Conservation (phyloP, 1,284 basidiomycete genomes). For the Porogramme epimiltina region DNA sequence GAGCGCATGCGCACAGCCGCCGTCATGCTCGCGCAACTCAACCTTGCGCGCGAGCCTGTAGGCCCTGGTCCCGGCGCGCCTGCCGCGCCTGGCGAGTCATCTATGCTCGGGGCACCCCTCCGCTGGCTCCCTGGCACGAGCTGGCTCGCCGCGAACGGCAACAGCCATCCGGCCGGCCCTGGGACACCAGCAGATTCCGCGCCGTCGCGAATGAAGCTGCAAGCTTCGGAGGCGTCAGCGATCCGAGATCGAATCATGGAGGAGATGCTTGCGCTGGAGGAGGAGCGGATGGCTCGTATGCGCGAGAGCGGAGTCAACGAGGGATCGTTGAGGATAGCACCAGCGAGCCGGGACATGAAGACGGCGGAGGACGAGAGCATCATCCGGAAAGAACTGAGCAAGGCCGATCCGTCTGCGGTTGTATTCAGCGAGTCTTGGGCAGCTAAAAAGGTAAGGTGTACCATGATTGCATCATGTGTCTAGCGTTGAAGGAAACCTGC, state of each 20-base stretch:
- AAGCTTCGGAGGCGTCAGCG: slow-evolving; percentile 80
- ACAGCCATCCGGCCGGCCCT: slow-evolving; percentile 33
- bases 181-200: slow-evolving; percentile 23
- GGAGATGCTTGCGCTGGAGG: slow-evolving; percentile 97
- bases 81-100: slow-evolving; percentile 28
- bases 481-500: background rate
- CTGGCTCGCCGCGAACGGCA: slow-evolving; percentile 29
- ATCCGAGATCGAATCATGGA: slow-evolving; percentile 98
- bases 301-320: slow-evolving; percentile 64
- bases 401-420: slow-evolving; percentile 93
- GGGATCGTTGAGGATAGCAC: slow-evolving; percentile 54
- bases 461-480: background rate
- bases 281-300: slow-evolving; percentile 97
- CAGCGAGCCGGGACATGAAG: slow-evolving; percentile 46
- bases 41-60: slow-evolving; percentile 64
- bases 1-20: slow-evolving; percentile 98
- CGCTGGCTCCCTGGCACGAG: slow-evolving; percentile 68
- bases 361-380: slow-evolving; percentile 89
- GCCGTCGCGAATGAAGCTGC: slow-evolving; percentile 62
- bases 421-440: slow-evolving; percentile 97
- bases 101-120: slow-evolving; percentile 35
- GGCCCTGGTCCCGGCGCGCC: slow-evolving; percentile 38
- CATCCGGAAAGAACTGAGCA: slow-evolving; percentile 92
- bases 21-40: slow-evolving; percentile 97
- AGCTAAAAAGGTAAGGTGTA: slow-evolving; percentile 77